Evolutionary conservation across 129 eudicot genomes (phyloP).

Genomic region (Ambrosia trifida): DNA sequence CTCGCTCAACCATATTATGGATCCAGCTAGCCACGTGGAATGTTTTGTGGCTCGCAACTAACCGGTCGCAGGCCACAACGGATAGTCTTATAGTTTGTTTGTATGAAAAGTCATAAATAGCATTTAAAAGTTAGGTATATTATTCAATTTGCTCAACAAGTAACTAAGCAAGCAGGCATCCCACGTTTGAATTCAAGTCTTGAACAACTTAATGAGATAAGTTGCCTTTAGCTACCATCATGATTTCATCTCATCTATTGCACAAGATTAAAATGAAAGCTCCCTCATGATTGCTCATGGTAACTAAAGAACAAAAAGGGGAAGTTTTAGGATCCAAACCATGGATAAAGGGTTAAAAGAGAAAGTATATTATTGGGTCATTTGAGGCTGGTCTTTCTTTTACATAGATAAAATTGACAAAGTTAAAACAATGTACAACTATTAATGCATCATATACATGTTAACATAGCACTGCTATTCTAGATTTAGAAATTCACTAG

Average conservation of each 20-base stretch:
- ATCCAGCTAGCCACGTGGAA: too few relatives aligned
- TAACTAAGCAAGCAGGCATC: slow-evolving; percentile 37
- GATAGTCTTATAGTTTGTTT: background rate
- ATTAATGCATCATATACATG: slow-evolving; percentile 17
- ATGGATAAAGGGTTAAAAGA: slow-evolving; percentile 27
- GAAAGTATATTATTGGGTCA: slow-evolving; percentile 18
- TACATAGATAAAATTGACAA: background rate
- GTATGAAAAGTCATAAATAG: background rate
- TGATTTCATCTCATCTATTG: slow-evolving; percentile 31
- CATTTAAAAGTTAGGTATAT: slow-evolving; percentile 25
- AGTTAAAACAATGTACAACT: slow-evolving; percentile 23
- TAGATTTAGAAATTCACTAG: slow-evolving; percentile 20
- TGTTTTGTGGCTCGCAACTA: too few relatives aligned
- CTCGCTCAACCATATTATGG: too few relatives aligned
- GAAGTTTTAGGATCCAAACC: slow-evolving; percentile 41
- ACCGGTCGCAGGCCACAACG: too few relatives aligned
- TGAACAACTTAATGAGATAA: slow-evolving; percentile 23
- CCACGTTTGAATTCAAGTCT: slow-evolving; percentile 37
- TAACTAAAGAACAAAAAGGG: slow-evolving; percentile 41
- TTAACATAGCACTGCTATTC: slow-evolving; percentile 11
- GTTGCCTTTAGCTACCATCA: slow-evolving; percentile 38
- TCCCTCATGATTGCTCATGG: slow-evolving; percentile 32
- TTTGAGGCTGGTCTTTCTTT: slow-evolving; percentile 14
- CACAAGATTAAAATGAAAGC: slow-evolving; percentile 23
- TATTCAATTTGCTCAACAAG: slow-evolving; percentile 28